Evolutionary conservation across 1,284 basidiomycete species (phyloP).

Genomic region (Volvariella surrecta): DNA sequence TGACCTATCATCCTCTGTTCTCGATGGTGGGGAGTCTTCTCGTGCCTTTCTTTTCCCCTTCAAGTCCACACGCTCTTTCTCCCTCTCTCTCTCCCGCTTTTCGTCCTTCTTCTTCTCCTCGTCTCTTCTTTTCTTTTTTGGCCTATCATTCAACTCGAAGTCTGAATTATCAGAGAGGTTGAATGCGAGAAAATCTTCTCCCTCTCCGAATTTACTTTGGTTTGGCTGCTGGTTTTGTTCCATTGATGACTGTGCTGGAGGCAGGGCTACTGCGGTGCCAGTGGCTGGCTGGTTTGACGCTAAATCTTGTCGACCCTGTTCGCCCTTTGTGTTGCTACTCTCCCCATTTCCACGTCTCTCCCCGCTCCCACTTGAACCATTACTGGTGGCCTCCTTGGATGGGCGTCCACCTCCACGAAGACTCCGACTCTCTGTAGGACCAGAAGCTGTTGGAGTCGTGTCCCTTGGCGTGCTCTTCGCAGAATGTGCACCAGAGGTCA

Average conservation of each 20-base stretch:
- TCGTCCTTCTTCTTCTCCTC: conserved; percentile 14
- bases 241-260: not conserved
- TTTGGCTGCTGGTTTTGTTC: not conserved
- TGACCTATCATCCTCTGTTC: not conserved
- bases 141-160: conserved; percentile 1
- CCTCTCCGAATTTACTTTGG: conserved; percentile 21
- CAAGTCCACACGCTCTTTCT: conserved; percentile 12
- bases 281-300: too few relatives aligned
- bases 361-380: too few relatives aligned
- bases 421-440: too few relatives aligned
- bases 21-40: not conserved
- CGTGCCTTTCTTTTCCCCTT: conserved; percentile 13
- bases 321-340: too few relatives aligned
- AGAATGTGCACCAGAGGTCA: too few relatives aligned
- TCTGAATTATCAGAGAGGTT: conserved; percentile 18
- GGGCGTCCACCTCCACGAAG: too few relatives aligned
- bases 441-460: too few relatives aligned
- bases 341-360: too few relatives aligned
- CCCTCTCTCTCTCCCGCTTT: conserved; percentile 10
- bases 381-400: too few relatives aligned
- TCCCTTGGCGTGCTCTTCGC: too few relatives aligned
- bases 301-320: too few relatives aligned
- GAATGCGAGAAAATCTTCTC: conserved; percentile 59
- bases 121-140: conserved; percentile 11
- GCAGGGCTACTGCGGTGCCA: not conserved